Evolutionary conservation across 2,329 filamentous ascomycete species (phyloP), one percentile per base, ranked within the genome.

Genomic region (Aspergillus sp.): DNA sequence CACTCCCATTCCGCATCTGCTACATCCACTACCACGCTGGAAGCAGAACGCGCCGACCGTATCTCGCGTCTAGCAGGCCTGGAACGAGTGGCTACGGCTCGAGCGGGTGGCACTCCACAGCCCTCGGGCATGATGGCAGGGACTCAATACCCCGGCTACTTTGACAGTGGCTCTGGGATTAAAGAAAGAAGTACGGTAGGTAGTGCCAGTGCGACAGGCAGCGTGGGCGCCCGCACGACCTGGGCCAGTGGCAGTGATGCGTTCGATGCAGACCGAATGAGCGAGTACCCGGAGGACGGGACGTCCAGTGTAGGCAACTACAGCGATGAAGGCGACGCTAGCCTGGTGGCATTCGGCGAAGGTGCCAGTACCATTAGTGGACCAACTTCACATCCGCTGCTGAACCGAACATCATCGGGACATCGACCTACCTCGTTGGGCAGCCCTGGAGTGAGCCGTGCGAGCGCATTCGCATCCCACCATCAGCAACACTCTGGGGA

Each of bases 1-100:
- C 86, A 87, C 54, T 85, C 69, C 80, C 87, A 74, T 78, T 87
- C 70, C 80, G 84, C 67, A 77, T 82, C 81, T n/a, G 75, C 74
- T 38, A 76, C 86, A 6, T 89, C 88, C 19, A 85, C 86, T 57
- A 89, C 86, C 66, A 94, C 89, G 70, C 87, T 95, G 62, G 93
- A 97, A 70, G 92, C 92, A 64, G 93, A 97, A 77, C 91, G 93
- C 68, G 92, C 92, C 64, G 93, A 97, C 78, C 92, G 94, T 71
- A 97, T 98, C 77, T 97, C 92, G 47, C 92, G 94, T 54, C 87
- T 97, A 21, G 91, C 93, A 12, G 94, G 94, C n/a, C 86, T 97
- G 39, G 92, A 96, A 75, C 88, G 91, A 59, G 89, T 97, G 59
- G 89, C 90, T 15, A 91, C 91, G n/a, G 84, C 89, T 47, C 88